A percentile compares a stretch with the other conserved stretches of the same genome.
phyloP scores from a whole-genome alignment of 805 yeast species.

The Komagataella mondaviorum region DNA sequence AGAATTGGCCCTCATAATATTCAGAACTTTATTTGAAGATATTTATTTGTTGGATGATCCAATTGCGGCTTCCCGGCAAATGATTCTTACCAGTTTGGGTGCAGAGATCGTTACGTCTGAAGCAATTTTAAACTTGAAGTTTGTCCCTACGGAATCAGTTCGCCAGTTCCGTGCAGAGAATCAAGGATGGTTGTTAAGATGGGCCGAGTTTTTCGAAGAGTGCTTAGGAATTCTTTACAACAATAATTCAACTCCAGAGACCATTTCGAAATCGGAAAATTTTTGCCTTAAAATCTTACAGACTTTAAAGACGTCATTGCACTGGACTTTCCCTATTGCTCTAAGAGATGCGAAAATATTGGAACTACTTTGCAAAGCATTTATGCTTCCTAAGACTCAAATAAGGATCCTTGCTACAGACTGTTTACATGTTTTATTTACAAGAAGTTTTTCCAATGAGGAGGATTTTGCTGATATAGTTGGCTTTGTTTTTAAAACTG shows the following conservation, averaged over 20 bases:
- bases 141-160: conserved; percentile 53
- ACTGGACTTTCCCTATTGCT: conserved; percentile 79
- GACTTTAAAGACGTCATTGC: conserved; percentile 78
- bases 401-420: conserved; percentile 80
- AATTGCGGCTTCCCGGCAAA: conserved; percentile 66
- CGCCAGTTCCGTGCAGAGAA: conserved; percentile 49
- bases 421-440: conserved; percentile 78
- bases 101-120: conserved; percentile 74
- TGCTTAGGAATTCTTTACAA: conserved; percentile 23
- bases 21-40: conserved; percentile 86
- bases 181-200: conserved; percentile 79
- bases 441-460: conserved; percentile 54
- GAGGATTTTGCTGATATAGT: conserved; percentile 68
- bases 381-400: conserved; percentile 42
- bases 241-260: conserved; percentile 19
- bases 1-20: conserved; percentile 65
- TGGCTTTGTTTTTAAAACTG: conserved; percentile 61
- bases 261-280: conserved; percentile 6
- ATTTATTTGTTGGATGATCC: conserved; percentile 87
- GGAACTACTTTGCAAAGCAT: conserved; percentile 43
- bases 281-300: conserved; percentile 61
- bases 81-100: conserved; percentile 69
- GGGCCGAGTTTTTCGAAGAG: conserved; percentile 44
- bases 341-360: conserved; percentile 55
- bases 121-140: conserved; percentile 42